Evolutionary conservation across 2,329 filamentous ascomycete genomes (phyloP), one percentile per base, ranked within the genome.

Genomic region (Alternaria rosae): DNA sequence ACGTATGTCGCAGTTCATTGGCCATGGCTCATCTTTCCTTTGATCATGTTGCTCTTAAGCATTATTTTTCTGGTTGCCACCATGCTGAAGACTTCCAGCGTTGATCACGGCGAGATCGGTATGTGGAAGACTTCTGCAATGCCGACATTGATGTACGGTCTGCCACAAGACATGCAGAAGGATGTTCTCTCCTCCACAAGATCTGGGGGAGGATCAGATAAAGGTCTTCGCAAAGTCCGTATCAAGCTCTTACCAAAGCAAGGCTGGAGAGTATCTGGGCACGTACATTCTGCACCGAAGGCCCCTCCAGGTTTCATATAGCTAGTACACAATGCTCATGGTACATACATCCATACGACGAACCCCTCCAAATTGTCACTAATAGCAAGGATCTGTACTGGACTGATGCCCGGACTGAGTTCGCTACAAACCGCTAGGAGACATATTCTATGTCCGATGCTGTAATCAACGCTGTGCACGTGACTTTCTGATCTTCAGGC

Each of bases 81-180:
- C 0, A 70, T 57, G 8, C 28, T 52, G 13, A 57, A 57, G 20
- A 32, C 30, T 3, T 53, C 50, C 1, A 20, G 23, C 0, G 61
- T 58, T 4, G 53, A 48, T 5, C 23, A 64, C 2, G 44, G 43
- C 2, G 58, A 44, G 5, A 23, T 44, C 2, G 68, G 64, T 1
- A 21, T 70, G 0, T 78, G 76, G 76, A 78, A 78, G 53, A 76
- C 69, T 2, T 74, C 71, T 5, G 69, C 70, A 0, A 67, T 74
- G 57, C 69, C 70, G 1, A 42, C 69, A 0, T 42, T 74, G 15
- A 63, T 74, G 3, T 73, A 71, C n/a, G 61, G 70, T 32, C 56
- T 74, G 3, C 69, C 69, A 2, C 50, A 63, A 20, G 63, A 70
- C 0, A 28, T 30, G 21, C 57, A 50, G 25, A 15, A 23, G 6